phyloP scores from a whole-genome alignment of 495 filamentous ascomycete species.

The Aspergillus sclerotiicarbonarius region DNA sequence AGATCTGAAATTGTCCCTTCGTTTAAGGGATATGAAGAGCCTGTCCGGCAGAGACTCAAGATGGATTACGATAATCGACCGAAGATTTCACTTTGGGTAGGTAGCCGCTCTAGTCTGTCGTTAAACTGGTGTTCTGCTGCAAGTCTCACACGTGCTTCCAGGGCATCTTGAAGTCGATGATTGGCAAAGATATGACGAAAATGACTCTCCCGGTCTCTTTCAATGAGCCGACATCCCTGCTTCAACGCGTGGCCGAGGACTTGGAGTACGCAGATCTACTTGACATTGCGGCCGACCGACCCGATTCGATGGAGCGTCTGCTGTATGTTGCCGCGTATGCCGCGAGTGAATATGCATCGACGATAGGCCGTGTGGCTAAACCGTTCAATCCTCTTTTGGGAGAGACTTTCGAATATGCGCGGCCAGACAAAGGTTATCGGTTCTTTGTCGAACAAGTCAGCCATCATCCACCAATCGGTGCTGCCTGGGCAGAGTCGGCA shows the following conservation, averaged over 20 bases:
- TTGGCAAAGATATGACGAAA: constrained; percentile 99
- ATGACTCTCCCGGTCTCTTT: constrained; percentile 99
- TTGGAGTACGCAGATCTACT: constrained; percentile 96
- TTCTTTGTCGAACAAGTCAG: constrained; percentile 99
- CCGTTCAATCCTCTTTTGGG: constrained; percentile 96
- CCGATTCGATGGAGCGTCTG: constrained; percentile 86
- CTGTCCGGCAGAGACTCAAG: constrained; percentile 70
- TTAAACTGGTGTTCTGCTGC: background rate
- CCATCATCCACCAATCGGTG: constrained; percentile 94
- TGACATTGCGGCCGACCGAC: constrained; percentile 80
- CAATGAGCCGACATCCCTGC: constrained; percentile 96
- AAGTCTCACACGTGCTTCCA: constrained; percentile 39
- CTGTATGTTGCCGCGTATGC: constrained; percentile 97
- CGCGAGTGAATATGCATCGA: constrained; percentile 93
- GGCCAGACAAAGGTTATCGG: constrained; percentile 94
- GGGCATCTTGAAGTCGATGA: constrained; percentile 98
- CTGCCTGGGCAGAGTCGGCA: constrained; percentile 87
- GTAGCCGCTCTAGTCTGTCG: constrained; percentile 23
- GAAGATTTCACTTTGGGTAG: constrained; percentile 93
- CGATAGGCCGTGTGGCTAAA: constrained; percentile 93
- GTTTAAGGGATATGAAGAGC: constrained; percentile 89
- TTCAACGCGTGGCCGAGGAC: constrained; percentile 94
- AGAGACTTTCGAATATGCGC: constrained; percentile 94
- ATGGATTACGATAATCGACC: constrained; percentile 91
- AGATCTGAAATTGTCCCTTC: constrained; percentile 64